Conservation (phyloP, 2,329 filamentous ascomycete species). For the Curvularia lunata region DNA sequence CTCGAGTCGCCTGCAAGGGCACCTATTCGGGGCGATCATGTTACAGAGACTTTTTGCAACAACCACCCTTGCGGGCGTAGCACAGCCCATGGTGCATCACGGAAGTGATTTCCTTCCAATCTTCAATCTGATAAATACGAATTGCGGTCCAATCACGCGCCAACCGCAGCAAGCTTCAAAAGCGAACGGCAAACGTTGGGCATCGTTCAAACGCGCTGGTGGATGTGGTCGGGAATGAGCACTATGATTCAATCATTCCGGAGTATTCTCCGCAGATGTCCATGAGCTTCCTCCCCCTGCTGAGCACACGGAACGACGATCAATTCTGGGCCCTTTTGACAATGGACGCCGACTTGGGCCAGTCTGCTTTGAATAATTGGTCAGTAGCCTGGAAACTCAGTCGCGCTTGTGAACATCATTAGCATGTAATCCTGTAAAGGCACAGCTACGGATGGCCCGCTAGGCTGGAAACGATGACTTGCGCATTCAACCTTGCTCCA, state of each 20-base stretch:
- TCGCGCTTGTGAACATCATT: neutral
- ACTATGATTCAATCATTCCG: neutral
- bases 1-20: neutral
- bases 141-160: neutral
- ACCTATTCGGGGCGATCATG: neutral
- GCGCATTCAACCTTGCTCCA: neutral
- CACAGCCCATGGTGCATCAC: neutral
- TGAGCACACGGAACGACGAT: neutral
- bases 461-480: neutral
- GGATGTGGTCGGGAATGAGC: neutral
- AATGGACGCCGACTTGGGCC: neutral
- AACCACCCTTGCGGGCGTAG: neutral
- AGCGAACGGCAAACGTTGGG: slow-evolving; percentile 8
- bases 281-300: neutral
- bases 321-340: slow-evolving; percentile 1
- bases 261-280: slow-evolving; percentile 7
- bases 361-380: neutral
- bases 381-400: neutral
- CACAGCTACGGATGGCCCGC: neutral
- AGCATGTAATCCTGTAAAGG: neutral
- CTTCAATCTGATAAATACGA: slow-evolving; percentile 1
- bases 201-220: neutral
- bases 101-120: neutral
- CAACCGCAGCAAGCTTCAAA: neutral
- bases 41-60: neutral